Evolutionary conservation across 805 yeast genomes (phyloP), one percentile per base, ranked within the genome.

Genomic region (Lipomyces yamadae): DNA sequence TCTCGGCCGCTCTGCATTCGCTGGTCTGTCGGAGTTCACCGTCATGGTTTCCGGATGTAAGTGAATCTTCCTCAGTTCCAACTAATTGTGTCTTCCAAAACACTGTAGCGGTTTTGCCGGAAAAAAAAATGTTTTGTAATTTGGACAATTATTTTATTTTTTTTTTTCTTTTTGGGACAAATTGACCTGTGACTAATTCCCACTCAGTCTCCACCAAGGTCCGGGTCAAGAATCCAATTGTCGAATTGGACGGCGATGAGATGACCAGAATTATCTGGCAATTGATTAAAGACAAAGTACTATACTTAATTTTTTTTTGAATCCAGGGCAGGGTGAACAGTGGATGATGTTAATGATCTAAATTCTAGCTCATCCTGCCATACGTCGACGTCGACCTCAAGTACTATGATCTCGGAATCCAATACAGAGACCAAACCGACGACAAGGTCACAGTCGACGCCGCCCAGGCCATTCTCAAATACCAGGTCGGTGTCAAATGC

Each of bases 231-330:
- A 90, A 85, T 75, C 98, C 98, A 71, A 86, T 94, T 73, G 98
- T 94, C 70, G 98, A 94, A 78, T 86, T 94, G 90, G 98, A 94
- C 75, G 98, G 98, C 71, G 98, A 94, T 79, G 98, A 94, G 81
- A 91, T 90, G 91, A 94, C 98, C 76, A 85, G 98, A 77, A 92
- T 94, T 78, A 94, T 94, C 82, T 94, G 98, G 98, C 84, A 91
- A 73, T 79, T 88, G 74, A 94, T 94, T 80, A 91, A 89, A 78
- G 94, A 91, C 72, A 86, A 91, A 61, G 70, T 67, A 61, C 24
- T 24, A 24, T 24, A 24, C 24, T 24, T 24, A 24, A 1, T 33
- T 52, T 29, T 29, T 32, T 24, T 7, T 11, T 52, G 33, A 52
- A 7, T 4, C 55, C 18, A 10, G 15, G 4, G 4, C 0, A 37